A percentile compares a stretch with the other conserved stretches of the same genome.
Evolutionary conservation across 331 rosid genomes (phyloP).

Genomic region (Acacia concinna): DNA sequence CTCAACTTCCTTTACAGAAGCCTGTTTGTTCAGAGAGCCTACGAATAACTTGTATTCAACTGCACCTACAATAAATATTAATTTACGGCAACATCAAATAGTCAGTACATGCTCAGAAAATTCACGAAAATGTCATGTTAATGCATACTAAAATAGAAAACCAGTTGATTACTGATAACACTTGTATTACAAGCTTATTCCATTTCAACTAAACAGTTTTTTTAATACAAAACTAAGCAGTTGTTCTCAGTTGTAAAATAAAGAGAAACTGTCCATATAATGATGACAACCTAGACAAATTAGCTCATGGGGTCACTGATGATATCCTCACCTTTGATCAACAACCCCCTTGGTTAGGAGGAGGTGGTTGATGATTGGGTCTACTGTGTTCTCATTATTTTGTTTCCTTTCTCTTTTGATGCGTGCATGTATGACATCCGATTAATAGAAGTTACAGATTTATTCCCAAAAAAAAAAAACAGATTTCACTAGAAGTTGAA

Average conservation of each 20-base stretch:
- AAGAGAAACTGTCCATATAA: background rate
- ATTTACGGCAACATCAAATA: constrained; percentile 37
- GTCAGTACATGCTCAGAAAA: constrained; percentile 31
- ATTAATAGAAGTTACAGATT: background rate
- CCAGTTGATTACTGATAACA: constrained; percentile 3
- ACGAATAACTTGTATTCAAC: constrained; percentile 95
- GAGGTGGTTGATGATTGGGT: background rate
- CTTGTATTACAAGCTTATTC: background rate
- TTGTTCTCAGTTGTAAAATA: constrained; percentile 10
- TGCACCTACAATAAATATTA: constrained; percentile 64
- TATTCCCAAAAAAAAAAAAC: background rate
- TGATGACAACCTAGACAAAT: background rate
- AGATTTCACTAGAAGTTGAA: background rate
- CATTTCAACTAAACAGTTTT: background rate
- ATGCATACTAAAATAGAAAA: background rate
- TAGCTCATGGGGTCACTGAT: background rate
- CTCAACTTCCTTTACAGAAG: constrained; percentile 84
- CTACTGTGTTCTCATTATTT: background rate
- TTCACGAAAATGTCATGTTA: background rate
- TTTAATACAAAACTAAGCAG: background rate
- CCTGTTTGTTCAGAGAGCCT: constrained; percentile 91
- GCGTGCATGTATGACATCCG: background rate
- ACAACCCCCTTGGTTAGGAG: background rate
- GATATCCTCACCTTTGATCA: background rate
- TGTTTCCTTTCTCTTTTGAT: background rate